Percentiles rank a stretch among this genome's conserved stretches.
phyloP scores from a whole-genome alignment of 2,329 filamentous ascomycete species.

The Pseudocercospora crystallina region DNA sequence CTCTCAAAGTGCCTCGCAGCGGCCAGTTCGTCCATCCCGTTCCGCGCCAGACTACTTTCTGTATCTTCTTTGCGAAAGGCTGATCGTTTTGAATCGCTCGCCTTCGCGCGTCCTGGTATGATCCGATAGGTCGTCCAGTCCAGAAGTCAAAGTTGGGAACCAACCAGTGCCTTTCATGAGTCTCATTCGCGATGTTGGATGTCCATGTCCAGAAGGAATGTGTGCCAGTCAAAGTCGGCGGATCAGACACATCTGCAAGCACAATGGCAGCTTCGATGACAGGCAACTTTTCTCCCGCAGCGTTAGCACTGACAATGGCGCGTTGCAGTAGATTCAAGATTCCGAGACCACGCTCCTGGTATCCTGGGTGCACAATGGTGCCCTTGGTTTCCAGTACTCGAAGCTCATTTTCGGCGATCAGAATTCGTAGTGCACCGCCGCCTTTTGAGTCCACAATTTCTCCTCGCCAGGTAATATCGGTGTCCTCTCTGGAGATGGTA shows the following conservation, averaged over 20 bases:
- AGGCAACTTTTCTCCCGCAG: constrained; percentile 18
- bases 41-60: constrained; percentile 33
- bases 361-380: constrained; percentile 9
- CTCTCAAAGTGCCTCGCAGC: constrained; percentile 32
- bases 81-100: constrained; percentile 16
- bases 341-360: constrained; percentile 12
- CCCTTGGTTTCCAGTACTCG: constrained; percentile 21
- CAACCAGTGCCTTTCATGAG: constrained; percentile 11
- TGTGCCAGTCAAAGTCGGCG: constrained; percentile 12
- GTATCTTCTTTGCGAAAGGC: constrained; percentile 24
- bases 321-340: constrained; percentile 20
- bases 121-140: constrained; percentile 8
- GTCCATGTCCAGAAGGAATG: constrained; percentile 17
- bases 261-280: constrained; percentile 23
- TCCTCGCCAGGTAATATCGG: constrained; percentile 29
- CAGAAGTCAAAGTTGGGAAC: constrained; percentile 19
- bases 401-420: constrained; percentile 23
- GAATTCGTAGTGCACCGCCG: constrained; percentile 18
- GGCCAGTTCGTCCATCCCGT: constrained; percentile 28
- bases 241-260: constrained; percentile 16
- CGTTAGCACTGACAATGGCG: constrained; percentile 17
- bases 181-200: no score
- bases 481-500: constrained; percentile 14
- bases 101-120: constrained; percentile 13
- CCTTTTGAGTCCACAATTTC: constrained; percentile 11